phyloP scores from a whole-genome alignment of 148 eudicot genomes.

The Linanthus parryae region DNA sequence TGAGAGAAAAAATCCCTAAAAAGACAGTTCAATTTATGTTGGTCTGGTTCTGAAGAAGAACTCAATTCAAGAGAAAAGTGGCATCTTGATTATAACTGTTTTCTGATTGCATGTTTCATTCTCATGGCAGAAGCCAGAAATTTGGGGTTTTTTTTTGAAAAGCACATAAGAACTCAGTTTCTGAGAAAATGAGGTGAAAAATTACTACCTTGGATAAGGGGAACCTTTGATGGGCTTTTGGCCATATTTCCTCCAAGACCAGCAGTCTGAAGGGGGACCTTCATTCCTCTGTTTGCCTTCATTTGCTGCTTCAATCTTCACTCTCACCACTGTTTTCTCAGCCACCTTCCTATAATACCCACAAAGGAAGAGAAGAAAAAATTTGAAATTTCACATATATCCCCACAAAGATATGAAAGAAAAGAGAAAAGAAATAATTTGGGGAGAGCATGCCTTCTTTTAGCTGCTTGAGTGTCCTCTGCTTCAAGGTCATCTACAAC shows the following conservation, averaged over 20 bases:
- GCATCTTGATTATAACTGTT: too few relatives aligned
- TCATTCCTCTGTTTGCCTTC: conserved; percentile 30
- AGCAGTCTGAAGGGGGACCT: conserved; percentile 60
- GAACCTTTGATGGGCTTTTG: conserved; percentile 81
- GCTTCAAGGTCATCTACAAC: conserved; percentile 4
- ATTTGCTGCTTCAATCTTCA: conserved; percentile 52
- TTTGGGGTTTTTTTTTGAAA: too few relatives aligned
- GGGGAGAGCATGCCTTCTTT: conserved; percentile 37
- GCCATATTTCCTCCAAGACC: conserved; percentile 93
- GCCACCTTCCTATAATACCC: conserved; percentile 24
- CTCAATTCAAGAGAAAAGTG: too few relatives aligned
- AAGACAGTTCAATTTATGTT: too few relatives aligned
- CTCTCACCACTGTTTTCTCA: conserved; percentile 50
- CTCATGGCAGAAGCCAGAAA: too few relatives aligned
- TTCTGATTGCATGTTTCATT: too few relatives aligned
- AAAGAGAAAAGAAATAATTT: not conserved
- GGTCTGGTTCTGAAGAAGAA: too few relatives aligned
- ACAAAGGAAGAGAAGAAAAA: not conserved
- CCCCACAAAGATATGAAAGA: not conserved
- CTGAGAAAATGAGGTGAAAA: too few relatives aligned
- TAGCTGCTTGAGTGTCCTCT: conserved; percentile 28
- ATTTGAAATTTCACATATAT: not conserved
- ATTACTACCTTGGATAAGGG: conserved; percentile 50
- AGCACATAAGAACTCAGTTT: too few relatives aligned
- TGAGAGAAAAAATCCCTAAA: not conserved